Percentiles rank a stretch among this genome's conserved stretches.
These are phyloP conservation scores for Wickerhamiella kazuoi DNA, from an alignment of 805 yeast genomes.

Conservation along the genomic window DNA sequence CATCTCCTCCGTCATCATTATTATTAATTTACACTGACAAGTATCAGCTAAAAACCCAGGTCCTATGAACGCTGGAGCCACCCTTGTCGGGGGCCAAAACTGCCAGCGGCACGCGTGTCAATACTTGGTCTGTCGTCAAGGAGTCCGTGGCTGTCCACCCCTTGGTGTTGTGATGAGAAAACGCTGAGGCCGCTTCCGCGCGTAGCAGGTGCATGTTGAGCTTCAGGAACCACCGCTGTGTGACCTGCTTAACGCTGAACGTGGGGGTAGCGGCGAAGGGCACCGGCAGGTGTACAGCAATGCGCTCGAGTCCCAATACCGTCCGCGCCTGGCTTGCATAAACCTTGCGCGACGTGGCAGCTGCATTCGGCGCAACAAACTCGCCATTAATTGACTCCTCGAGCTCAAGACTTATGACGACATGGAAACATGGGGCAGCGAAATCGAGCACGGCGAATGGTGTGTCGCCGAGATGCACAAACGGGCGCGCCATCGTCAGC, in stretches of 20 bases:
- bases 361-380: constrained; percentile 12
- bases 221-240: constrained; percentile 12
- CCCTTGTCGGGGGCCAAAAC: constrained; percentile 12
- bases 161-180: not conserved
- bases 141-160: not conserved
- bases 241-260: constrained; percentile 10
- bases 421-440: constrained; percentile 22
- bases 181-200: not conserved
- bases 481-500: constrained; percentile 18
- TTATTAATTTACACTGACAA: too few species aligned
- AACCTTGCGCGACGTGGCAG: constrained; percentile 6
- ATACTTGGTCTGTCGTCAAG: not conserved
- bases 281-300: constrained; percentile 12
- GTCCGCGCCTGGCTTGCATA: constrained; percentile 10
- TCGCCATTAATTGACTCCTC: constrained; percentile 18
- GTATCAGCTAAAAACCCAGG: constrained; percentile 10
- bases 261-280: constrained; percentile 10
- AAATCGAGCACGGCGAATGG: constrained; percentile 26
- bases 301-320: constrained; percentile 8
- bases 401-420: constrained; percentile 25
- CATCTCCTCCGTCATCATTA: too few species aligned
- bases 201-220: constrained; percentile 2
- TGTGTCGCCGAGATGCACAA: constrained; percentile 27
- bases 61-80: constrained; percentile 8
- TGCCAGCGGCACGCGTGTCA: constrained; percentile 10